Evolutionary conservation across 2,329 filamentous ascomycete species (phyloP).

Genomic region (Emergomyces africanus): DNA sequence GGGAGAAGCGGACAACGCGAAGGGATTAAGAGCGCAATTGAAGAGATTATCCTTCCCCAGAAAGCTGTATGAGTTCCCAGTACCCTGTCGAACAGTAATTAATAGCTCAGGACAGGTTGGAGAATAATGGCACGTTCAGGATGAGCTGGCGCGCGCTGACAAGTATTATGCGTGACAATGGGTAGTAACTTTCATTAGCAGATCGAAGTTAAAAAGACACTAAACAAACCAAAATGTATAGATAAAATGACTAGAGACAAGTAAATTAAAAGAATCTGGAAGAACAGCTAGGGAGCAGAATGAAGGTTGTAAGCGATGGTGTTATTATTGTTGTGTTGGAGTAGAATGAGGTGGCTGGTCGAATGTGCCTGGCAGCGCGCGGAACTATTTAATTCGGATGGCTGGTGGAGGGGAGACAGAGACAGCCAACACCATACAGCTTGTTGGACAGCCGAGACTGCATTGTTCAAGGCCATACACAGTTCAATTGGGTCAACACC

Average conservation of each 20-base stretch:
- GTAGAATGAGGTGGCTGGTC: constrained; percentile 13
- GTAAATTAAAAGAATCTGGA: constrained; percentile 1
- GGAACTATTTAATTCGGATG: constrained; percentile 29
- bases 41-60: background rate
- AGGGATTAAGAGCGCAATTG: background rate
- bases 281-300: constrained; percentile 7
- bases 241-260: background rate
- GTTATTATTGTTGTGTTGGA: constrained; percentile 1
- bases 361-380: constrained; percentile 8
- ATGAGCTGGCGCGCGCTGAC: background rate
- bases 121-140: background rate
- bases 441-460: constrained; percentile 4
- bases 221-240: background rate
- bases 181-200: background rate
- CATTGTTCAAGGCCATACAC: constrained; percentile 1
- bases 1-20: constrained; percentile 24
- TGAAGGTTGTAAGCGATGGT: constrained; percentile 5
- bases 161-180: background rate
- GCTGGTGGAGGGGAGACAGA: constrained; percentile 25
- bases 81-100: constrained; percentile 2
- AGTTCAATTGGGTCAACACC: constrained; percentile 1
- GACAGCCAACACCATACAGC: constrained; percentile 11
- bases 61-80: background rate
- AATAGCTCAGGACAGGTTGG: background rate
- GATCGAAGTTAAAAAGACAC: background rate